Percentiles rank a stretch among this genome's conserved stretches.
Conservation (phyloP, 352 stramenopile species). For the Saprolegnia diclina region DNA sequence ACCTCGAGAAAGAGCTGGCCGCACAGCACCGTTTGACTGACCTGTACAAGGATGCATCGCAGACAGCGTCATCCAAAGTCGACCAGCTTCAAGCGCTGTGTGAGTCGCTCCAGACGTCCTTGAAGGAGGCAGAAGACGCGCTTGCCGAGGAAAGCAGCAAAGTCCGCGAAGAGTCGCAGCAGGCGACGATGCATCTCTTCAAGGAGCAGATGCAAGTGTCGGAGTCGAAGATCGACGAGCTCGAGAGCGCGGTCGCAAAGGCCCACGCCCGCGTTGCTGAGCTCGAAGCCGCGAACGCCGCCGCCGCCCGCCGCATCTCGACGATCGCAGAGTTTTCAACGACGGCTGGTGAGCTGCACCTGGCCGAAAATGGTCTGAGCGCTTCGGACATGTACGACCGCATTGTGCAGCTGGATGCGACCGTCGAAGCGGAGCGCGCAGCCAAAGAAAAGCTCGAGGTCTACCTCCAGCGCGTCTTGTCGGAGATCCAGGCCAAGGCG, state of each 20-base stretch:
- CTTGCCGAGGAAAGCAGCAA: constrained; percentile 43
- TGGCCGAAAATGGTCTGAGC: constrained; percentile 58
- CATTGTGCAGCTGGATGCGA: constrained; percentile 83
- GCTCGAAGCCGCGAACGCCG: constrained; percentile 18
- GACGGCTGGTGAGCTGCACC: constrained; percentile 52
- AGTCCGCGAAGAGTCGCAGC: constrained; percentile 48
- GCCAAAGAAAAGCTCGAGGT: constrained; percentile 87
- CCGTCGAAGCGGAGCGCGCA: constrained; percentile 62
- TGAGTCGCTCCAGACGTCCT: constrained; percentile 49
- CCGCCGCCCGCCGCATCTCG: background rate
- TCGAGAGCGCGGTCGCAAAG: constrained; percentile 53
- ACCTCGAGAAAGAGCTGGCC: constrained; percentile 58
- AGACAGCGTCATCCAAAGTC: constrained; percentile 47
- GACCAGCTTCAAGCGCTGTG: constrained; percentile 49
- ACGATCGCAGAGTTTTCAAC: constrained; percentile 54
- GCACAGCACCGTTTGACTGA: constrained; percentile 60
- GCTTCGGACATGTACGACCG: constrained; percentile 88
- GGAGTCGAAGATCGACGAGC: constrained; percentile 45
- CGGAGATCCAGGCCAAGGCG: constrained; percentile 89
- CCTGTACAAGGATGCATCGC: constrained; percentile 65
- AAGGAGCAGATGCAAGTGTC: constrained; percentile 53
- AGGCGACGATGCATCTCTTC: constrained; percentile 71
- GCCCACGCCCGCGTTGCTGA: constrained; percentile 34
- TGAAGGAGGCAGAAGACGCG: constrained; percentile 56
- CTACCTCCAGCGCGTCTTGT: constrained; percentile 87